Conservation (phyloP, 805 yeast species). For the Diddensiella transvaalensis region DNA sequence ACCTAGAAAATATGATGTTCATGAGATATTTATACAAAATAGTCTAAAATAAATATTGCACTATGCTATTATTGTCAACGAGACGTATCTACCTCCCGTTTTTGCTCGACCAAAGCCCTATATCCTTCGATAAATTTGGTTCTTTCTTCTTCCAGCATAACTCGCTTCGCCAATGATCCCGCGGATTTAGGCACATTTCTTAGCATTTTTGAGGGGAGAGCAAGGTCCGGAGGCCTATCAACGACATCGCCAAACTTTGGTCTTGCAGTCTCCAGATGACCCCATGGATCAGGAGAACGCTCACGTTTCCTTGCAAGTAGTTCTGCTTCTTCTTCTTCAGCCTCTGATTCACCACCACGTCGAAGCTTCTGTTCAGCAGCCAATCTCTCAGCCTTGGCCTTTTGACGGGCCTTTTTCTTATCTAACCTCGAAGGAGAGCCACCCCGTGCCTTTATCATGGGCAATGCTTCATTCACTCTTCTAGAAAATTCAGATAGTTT, state of each 20-base stretch:
- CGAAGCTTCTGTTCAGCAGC: constrained; percentile 17
- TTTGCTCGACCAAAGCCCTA: constrained; percentile 27
- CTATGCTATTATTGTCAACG: neutral
- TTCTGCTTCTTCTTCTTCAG: constrained; percentile 15
- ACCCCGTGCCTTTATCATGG: constrained; percentile 36
- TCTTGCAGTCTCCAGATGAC: constrained; percentile 29
- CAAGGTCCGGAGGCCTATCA: constrained; percentile 40
- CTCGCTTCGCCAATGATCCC: constrained; percentile 38
- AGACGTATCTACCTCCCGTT: neutral
- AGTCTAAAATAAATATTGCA: too few relatives aligned
- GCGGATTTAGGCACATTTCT: constrained; percentile 39
- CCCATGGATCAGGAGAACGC: constrained; percentile 44
- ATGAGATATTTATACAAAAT: too few relatives aligned
- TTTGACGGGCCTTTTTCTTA: constrained; percentile 26
- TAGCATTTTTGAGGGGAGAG: constrained; percentile 29
- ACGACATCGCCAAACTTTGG: constrained; percentile 43
- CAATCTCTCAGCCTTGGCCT: constrained; percentile 24
- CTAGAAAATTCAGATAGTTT: constrained; percentile 37
- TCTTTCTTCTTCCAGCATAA: constrained; percentile 38
- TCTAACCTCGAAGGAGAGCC: constrained; percentile 31
- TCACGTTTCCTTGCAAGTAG: constrained; percentile 20
- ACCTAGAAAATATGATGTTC: too few relatives aligned
- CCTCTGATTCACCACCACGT: constrained; percentile 24
- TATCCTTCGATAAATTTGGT: constrained; percentile 35
- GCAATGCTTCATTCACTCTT: constrained; percentile 40